Base-by-base conservation (phyloP, 148 eudicot species). In the Diospyros lotus region DNA sequence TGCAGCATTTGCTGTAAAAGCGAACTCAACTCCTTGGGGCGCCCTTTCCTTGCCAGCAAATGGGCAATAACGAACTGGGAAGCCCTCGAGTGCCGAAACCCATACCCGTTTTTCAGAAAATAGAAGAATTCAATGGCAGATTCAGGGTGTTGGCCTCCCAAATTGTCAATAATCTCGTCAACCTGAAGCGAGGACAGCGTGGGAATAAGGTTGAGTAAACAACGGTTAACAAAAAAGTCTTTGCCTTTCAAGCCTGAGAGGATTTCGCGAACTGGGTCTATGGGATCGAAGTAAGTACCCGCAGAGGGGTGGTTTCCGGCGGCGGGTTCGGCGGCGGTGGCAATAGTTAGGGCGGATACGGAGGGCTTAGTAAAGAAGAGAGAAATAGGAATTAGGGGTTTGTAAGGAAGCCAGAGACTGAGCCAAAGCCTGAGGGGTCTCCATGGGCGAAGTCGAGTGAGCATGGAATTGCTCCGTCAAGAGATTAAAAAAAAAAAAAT, bases 31-130 rank as follows among this genome's bases (percentile, higher is more conserved):
- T 82, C 85, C 65, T 79, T 81, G 41, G 73, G 39, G 40, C 80
- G 71, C 64, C 78, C 71, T 72, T 74, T 77, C 43, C 71, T 75
- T 0, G 94, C 98, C 76, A 93, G 77, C 69, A 80, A 67, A 74
- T 89, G 96, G 58, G 96, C 93, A 48, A 89, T 67, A 48, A 77
- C 61, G 61, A 93, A 82, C 71, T 75, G 66, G 50, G 85, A 82
- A 45, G 12, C 64, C 45, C 58, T 74, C 5, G 93, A 87, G 77
- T 81, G 90, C 67, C 68, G 84, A 80, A 85, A 79, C 52, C 89
- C 89, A 55, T 70, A 80, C 72, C 82, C 88, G 74, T 75, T 77
- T 72, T 64, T 84, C 84, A 92, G 68, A 64, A 74, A 43, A 40
- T 61, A 53, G 65, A 89, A 91, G 28, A 91, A 83, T 3, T 59